Evolutionary conservation across 1,284 basidiomycete species (phyloP).

Genomic region (Cutaneotrichosporon daszewskae): DNA sequence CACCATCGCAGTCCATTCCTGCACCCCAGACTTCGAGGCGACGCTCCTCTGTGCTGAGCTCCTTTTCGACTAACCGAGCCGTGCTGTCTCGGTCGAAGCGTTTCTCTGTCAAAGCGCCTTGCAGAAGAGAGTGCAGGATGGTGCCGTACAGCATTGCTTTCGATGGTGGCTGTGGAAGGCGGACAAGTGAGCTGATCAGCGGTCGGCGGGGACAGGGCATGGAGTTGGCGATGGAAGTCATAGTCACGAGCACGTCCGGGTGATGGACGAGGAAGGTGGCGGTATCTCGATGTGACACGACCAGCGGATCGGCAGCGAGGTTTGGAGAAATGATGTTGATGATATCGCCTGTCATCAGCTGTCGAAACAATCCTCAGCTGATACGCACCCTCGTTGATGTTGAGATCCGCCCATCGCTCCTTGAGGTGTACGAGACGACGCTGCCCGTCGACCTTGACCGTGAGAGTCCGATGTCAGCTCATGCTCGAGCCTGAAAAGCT

Average conservation of each 20-base stretch:
- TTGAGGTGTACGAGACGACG: constrained; percentile 36
- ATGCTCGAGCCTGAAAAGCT: background rate
- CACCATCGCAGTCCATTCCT: constrained; percentile 39
- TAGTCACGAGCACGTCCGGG: constrained; percentile 82
- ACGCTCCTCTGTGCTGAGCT: constrained; percentile 34
- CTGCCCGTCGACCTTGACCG: constrained; percentile 16
- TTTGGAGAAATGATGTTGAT: constrained; percentile 61
- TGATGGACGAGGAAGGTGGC: constrained; percentile 63
- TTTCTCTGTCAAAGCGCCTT: constrained; percentile 58
- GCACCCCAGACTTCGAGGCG: constrained; percentile 45
- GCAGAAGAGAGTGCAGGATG: constrained; percentile 82
- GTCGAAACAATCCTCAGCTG: constrained; percentile 17
- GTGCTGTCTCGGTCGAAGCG: constrained; percentile 31
- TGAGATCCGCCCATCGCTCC: constrained; percentile 41
- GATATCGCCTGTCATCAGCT: constrained; percentile 71
- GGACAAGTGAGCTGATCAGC: constrained; percentile 61
- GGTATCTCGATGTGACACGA: constrained; percentile 38
- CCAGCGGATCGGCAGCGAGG: constrained; percentile 26
- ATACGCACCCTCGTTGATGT: too few relatives aligned
- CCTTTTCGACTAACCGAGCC: constrained; percentile 26
- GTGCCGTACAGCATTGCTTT: constrained; percentile 73
- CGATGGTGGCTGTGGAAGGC: constrained; percentile 49
- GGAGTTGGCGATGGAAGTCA: constrained; percentile 76
- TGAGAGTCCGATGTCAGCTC: constrained; percentile 22
- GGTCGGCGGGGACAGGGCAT: constrained; percentile 76